Conservation (phyloP, 140 eudicot genomes). For the Flaveria floridana region DNA sequence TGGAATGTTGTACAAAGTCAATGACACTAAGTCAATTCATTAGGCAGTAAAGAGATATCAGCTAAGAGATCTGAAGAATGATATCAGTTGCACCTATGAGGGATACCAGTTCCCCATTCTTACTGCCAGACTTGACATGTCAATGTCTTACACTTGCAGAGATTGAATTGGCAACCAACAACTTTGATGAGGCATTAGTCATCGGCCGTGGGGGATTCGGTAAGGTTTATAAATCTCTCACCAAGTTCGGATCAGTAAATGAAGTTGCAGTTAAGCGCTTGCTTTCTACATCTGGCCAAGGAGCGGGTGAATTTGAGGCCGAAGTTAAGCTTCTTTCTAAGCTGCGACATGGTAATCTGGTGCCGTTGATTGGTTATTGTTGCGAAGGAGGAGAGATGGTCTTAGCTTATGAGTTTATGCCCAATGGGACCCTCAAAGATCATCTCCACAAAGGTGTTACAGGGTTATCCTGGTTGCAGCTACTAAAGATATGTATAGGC, state of each 20-base stretch:
- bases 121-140: conserved; percentile 27
- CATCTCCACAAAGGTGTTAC: conserved; percentile 6
- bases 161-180: conserved; percentile 25
- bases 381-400: conserved; percentile 24
- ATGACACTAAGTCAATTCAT: neutral
- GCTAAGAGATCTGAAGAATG: neutral
- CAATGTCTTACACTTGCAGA: conserved; percentile 23
- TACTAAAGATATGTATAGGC: conserved; percentile 29
- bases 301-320: conserved; percentile 28
- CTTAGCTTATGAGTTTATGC: conserved; percentile 33
- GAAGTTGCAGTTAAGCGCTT: conserved; percentile 31
- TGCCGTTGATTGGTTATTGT: conserved; percentile 34
- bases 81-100: neutral
- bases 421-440: conserved; percentile 29
- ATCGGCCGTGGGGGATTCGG: conserved; percentile 36
- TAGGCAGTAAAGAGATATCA: neutral
- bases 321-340: conserved; percentile 30
- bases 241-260: neutral
- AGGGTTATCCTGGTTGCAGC: conserved; percentile 19
- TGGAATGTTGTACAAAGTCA: neutral
- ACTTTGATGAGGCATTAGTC: conserved; percentile 28
- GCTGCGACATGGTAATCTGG: conserved; percentile 35
- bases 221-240: conserved; percentile 26
- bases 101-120: conserved; percentile 14
- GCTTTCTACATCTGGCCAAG: conserved; percentile 29